Evolutionary conservation across 805 yeast species (phyloP).

Genomic region (Yarrowia hollandica): DNA sequence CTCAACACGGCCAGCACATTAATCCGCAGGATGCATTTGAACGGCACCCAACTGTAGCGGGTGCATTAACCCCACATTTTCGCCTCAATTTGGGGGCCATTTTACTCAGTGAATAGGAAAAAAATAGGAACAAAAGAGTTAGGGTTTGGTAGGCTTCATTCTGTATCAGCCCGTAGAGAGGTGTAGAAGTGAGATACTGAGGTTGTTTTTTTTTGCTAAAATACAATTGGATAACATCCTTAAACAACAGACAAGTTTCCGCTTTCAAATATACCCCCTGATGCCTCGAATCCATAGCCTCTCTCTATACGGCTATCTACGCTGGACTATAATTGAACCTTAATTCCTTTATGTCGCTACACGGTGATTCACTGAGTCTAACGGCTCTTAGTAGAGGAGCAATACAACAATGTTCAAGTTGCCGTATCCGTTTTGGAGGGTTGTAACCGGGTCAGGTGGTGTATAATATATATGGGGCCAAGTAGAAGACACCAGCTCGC

Average conservation of each 20-base stretch:
- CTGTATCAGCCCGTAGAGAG: too few species aligned
- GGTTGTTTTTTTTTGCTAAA: too few species aligned
- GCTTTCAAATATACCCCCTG: too few species aligned
- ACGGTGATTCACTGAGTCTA: conserved; percentile 23
- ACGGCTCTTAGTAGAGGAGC: conserved; percentile 15
- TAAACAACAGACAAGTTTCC: too few species aligned
- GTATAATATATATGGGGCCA: background rate
- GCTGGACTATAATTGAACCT: background rate
- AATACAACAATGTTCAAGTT: conserved; percentile 4
- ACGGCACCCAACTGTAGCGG: conserved; percentile 1
- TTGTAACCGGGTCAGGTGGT: conserved; percentile 25
- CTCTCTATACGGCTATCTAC: background rate
- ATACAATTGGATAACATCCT: too few species aligned
- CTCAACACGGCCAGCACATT: background rate
- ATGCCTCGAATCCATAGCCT: too few species aligned
- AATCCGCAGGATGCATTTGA: conserved; percentile 5
- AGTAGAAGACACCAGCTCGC: background rate
- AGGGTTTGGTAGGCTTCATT: background rate
- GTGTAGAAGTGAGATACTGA: too few species aligned
- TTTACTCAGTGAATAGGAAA: conserved; percentile 13
- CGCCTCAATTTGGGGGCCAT: conserved; percentile 11
- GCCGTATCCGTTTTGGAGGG: conserved; percentile 2
- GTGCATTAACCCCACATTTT: conserved; percentile 21
- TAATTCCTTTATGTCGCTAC: conserved; percentile 8
- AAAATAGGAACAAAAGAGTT: conserved; percentile 6